Conservation (phyloP, 371 early-diverging fungal genomes). For the Mortierella sp. region DNA sequence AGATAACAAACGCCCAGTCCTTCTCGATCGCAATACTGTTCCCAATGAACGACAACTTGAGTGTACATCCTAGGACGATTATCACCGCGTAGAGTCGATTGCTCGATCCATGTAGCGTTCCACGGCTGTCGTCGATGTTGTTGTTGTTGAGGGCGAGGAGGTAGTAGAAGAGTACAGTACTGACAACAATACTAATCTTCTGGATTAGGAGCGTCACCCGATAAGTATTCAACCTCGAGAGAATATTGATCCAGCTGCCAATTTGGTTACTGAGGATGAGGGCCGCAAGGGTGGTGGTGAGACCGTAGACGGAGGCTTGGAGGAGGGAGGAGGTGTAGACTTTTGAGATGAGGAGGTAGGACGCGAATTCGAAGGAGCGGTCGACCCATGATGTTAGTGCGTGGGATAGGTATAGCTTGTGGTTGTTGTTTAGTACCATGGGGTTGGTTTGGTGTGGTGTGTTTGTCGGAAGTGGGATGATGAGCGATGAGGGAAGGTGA, state of each 20-base stretch:
- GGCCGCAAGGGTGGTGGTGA: slow-evolving; percentile 22
- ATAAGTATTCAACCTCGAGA: slow-evolving; percentile 39
- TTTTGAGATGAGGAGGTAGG: slow-evolving; percentile 31
- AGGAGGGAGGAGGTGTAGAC: slow-evolving; percentile 31
- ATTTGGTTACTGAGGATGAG: slow-evolving; percentile 39
- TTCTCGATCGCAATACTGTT: slow-evolving; percentile 45
- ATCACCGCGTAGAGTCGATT: slow-evolving; percentile 22
- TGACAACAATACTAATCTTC: slow-evolving; percentile 34
- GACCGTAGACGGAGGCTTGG: slow-evolving; percentile 39
- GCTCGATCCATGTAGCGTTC: not conserved
- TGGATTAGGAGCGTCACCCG: slow-evolving; percentile 26
- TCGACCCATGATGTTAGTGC: slow-evolving; percentile 26
- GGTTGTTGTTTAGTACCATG: not conserved
- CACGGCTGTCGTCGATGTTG: not conserved
- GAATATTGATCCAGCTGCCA: slow-evolving; percentile 48
- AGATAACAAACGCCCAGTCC: slow-evolving; percentile 48
- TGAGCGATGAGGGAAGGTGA: no score
- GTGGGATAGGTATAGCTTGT: not conserved
- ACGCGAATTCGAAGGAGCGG: slow-evolving; percentile 44
- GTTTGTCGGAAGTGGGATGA: no score
- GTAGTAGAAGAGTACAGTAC: slow-evolving; percentile 27
- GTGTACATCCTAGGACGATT: slow-evolving; percentile 34
- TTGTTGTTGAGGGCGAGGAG: not conserved
- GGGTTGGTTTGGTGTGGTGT: not conserved
- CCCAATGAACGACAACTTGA: slow-evolving; percentile 39